Percentiles rank a stretch among this genome's conserved stretches.
phyloP scores from a whole-genome alignment of 2,329 filamentous ascomycete species.

The Phialophora macrospora region DNA sequence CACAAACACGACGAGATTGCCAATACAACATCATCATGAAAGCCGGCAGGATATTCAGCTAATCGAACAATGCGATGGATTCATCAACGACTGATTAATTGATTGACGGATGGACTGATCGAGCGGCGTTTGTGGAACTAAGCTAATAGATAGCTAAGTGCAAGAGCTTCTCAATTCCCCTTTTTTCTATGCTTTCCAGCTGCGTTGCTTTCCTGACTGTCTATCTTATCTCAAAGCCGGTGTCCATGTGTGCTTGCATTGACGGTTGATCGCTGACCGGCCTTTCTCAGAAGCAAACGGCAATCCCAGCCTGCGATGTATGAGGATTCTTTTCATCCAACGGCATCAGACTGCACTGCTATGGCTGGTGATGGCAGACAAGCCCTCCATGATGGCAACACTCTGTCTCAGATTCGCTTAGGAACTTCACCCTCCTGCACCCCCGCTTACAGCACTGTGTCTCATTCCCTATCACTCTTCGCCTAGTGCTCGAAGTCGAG shows the following conservation, averaged over 20 bases:
- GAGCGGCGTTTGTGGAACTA: background rate
- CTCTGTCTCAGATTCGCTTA: background rate
- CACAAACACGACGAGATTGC: background rate
- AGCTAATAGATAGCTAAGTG: background rate
- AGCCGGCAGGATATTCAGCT: background rate
- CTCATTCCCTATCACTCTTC: background rate
- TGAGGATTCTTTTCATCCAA: background rate
- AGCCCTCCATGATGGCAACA: background rate
- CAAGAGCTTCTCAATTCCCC: background rate
- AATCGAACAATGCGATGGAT: too few relatives aligned
- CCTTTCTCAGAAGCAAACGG: background rate
- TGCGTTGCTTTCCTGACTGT: background rate
- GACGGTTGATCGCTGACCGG: background rate
- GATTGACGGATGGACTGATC: background rate
- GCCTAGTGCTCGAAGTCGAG: background rate
- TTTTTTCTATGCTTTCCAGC: background rate
- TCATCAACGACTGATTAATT: background rate
- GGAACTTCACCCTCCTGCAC: background rate
- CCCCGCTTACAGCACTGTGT: background rate
- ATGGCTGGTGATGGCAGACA: background rate
- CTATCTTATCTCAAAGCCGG: background rate
- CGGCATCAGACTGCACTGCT: background rate
- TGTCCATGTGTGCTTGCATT: background rate
- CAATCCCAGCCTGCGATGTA: background rate
- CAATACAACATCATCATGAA: background rate